Conservation (phyloP, 257 asterid genomes). For the Hygrophila difformis region DNA sequence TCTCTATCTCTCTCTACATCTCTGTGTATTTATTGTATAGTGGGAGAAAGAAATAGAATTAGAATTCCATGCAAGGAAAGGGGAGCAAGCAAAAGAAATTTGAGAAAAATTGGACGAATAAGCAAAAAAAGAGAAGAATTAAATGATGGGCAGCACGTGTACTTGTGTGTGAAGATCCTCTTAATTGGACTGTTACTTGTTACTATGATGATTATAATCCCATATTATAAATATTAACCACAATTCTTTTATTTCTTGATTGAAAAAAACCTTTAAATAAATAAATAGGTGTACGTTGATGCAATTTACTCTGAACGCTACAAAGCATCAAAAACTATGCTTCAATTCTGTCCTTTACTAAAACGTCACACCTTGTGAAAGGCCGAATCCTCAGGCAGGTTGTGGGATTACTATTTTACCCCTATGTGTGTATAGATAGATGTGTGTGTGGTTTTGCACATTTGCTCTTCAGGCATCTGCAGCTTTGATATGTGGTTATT, state of each 20-base stretch:
- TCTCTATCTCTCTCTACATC: slow-evolving; percentile 13
- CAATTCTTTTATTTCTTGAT: slow-evolving; percentile 13
- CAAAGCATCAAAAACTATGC: slow-evolving; percentile 1
- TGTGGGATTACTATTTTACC: slow-evolving; percentile 17
- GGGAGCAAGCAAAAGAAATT: too few relatives aligned
- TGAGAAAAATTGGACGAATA: slow-evolving; percentile 19
- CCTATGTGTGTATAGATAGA: neutral
- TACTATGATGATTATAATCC: neutral
- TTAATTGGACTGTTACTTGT: slow-evolving; percentile 15
- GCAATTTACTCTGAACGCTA: slow-evolving; percentile 4
- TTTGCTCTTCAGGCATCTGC: too few relatives aligned
- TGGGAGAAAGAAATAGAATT: too few relatives aligned
- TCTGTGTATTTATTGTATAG: slow-evolving; percentile 10
- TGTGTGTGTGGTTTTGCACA: too few relatives aligned
- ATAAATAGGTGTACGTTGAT: neutral
- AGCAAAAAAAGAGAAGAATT: slow-evolving; percentile 4
- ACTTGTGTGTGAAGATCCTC: slow-evolving; percentile 22
- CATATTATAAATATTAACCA: neutral
- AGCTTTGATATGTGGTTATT: too few relatives aligned
- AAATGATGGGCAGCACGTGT: slow-evolving; percentile 45
- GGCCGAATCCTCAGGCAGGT: slow-evolving; percentile 29
- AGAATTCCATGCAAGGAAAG: slow-evolving; percentile 82
- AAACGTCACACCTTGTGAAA: slow-evolving; percentile 23
- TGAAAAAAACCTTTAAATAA: neutral
- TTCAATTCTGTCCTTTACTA: slow-evolving; percentile 17